These are phyloP conservation scores for Microthlaspi erraticum DNA, from an alignment of 345 rosid species.

Conservation along the genomic window DNA sequence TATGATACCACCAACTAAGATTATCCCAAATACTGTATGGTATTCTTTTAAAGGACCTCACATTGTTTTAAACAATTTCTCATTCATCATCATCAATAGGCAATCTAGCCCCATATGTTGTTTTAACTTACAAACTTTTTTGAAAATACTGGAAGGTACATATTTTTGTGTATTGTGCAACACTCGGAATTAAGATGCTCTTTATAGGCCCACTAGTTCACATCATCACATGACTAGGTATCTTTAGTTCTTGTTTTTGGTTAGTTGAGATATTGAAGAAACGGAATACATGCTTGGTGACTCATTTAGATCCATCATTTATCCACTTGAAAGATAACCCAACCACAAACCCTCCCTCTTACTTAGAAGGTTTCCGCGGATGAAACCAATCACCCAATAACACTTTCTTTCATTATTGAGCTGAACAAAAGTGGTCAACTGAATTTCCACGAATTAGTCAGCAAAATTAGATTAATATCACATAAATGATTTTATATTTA, in stretches of 20 bases:
- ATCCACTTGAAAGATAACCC: constrained; percentile 14
- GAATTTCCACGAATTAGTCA: constrained; percentile 12
- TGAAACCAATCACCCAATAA: not conserved
- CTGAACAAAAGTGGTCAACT: constrained; percentile 21
- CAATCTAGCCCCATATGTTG: no score
- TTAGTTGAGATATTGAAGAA: constrained; percentile 29
- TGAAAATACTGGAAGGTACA: not conserved
- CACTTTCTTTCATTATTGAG: not conserved
- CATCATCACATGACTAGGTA: constrained; percentile 37
- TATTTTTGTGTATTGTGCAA: not conserved
- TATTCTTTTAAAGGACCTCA: no score
- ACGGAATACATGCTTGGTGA: constrained; percentile 22
- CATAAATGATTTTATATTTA: not conserved
- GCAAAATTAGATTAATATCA: not conserved
- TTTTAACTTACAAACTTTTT: no score
- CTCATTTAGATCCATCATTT: not conserved
- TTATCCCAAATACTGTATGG: no score
- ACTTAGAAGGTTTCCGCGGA: not conserved
- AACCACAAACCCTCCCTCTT: constrained; percentile 4
- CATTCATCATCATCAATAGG: no score
- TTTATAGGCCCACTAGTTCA: constrained; percentile 1
- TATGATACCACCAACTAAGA: no score
- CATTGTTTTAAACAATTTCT: no score
- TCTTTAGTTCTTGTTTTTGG: not conserved
- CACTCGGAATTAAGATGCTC: not conserved